Evolutionary conservation across 192 early-diverging fungal genomes (phyloP).

Genomic region (Phycomyces nitens): DNA sequence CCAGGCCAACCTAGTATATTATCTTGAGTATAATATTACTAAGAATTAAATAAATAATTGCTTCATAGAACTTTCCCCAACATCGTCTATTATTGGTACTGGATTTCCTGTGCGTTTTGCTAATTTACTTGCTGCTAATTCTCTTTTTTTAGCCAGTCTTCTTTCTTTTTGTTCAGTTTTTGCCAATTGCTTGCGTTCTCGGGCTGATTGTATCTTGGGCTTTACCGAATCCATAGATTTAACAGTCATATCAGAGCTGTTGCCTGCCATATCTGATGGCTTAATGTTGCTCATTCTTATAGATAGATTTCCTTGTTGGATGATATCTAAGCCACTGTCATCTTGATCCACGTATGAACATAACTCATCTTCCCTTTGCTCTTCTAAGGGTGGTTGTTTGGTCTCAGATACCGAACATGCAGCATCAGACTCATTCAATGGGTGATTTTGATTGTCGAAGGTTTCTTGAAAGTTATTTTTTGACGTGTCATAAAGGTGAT

Average conservation of each 20-base stretch:
- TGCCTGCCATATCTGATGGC: no score
- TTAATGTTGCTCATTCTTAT: no score
- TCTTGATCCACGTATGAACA: no score
- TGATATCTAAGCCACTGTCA: no score
- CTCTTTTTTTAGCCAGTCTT: background rate
- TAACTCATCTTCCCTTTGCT: background rate
- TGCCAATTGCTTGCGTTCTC: background rate
- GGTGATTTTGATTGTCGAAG: background rate
- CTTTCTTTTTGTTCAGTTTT: background rate
- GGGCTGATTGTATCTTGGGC: background rate
- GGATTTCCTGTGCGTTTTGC: background rate
- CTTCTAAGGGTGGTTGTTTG: background rate
- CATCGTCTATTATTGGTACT: background rate
- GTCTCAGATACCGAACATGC: no score
- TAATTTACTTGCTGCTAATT: background rate
- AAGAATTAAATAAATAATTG: background rate
- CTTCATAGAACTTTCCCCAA: background rate
- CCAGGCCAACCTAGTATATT: slow-evolving; percentile 16
- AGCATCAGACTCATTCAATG: background rate
- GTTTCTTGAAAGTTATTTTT: background rate
- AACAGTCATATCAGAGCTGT: no score
- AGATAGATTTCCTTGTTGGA: no score
- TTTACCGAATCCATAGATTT: background rate
- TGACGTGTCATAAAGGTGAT: slow-evolving; percentile 39
- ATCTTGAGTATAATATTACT: background rate